Evolutionary conservation across 331 rosid genomes (phyloP).

Genomic region (Telfairia occidentalis): DNA sequence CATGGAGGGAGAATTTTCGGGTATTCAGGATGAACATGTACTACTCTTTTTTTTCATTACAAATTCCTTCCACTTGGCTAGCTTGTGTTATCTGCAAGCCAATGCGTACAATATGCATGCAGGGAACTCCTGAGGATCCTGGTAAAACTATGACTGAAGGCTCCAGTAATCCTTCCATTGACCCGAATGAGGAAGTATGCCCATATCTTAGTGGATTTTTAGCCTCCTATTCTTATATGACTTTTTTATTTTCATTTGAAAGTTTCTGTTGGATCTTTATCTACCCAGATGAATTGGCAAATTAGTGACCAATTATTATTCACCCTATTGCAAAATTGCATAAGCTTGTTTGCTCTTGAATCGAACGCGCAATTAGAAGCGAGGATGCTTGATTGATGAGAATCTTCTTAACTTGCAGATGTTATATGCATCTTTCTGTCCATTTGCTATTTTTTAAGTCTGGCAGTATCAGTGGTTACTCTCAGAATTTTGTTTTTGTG

Average conservation of each 20-base stretch:
- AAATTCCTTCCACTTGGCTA: conserved; percentile 16
- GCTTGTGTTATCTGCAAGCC: conserved; percentile 17
- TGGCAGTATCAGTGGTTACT: neutral
- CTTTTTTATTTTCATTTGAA: neutral
- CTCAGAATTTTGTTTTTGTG: neutral
- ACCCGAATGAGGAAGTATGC: conserved; percentile 49
- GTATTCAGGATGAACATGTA: conserved; percentile 55
- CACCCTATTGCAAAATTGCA: neutral
- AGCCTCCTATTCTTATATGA: neutral
- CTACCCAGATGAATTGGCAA: neutral
- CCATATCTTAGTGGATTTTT: neutral
- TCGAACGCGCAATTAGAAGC: neutral
- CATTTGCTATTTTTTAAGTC: neutral
- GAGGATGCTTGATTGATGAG: neutral
- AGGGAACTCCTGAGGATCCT: conserved; percentile 52
- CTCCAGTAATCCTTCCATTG: conserved; percentile 35
- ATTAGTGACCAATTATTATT: neutral
- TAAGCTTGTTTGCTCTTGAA: neutral
- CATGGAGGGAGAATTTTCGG: conserved; percentile 37
- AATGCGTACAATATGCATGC: conserved; percentile 15
- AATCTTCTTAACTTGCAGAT: neutral
- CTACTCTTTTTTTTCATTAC: conserved; percentile 6
- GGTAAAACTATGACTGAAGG: conserved; percentile 36
- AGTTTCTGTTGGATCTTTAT: neutral
- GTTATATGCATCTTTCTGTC: neutral